A percentile compares a stretch with the other conserved stretches of the same genome.
Conservation (phyloP, 169 alveolate genomes). For the Plasmodium coatneyi region DNA sequence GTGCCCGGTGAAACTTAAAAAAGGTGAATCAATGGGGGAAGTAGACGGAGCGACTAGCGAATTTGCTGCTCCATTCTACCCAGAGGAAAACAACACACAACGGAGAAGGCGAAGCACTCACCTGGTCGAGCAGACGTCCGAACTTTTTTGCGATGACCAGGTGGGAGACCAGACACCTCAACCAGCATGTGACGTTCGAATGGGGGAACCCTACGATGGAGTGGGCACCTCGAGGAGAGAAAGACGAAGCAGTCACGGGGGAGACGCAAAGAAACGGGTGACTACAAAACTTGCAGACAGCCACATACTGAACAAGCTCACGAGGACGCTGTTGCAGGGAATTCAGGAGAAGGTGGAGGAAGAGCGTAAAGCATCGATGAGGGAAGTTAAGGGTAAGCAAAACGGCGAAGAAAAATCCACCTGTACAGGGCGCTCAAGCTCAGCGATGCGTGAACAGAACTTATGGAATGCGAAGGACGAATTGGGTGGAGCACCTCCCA, state of each 20-base stretch:
- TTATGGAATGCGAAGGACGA: not conserved
- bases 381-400: not conserved
- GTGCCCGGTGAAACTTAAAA: not conserved
- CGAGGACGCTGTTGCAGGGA: not conserved
- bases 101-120: not conserved
- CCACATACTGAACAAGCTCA: not conserved
- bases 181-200: not conserved
- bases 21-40: not conserved
- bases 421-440: not conserved
- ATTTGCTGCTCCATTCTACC: not conserved
- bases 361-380: not conserved
- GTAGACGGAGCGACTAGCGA: not conserved
- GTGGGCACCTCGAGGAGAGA: not conserved
- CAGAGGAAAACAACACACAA: not conserved
- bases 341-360: not conserved
- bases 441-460: not conserved
- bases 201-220: not conserved
- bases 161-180: not conserved
- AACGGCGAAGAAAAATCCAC: not conserved
- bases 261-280: not conserved
- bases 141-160: not conserved
- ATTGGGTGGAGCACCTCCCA: not conserved
- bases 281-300: not conserved
- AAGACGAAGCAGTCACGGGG: not conserved
- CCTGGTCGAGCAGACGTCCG: not conserved